Conservation (phyloP, 192 early-diverging fungal genomes). For the Coemansia sp. region DNA sequence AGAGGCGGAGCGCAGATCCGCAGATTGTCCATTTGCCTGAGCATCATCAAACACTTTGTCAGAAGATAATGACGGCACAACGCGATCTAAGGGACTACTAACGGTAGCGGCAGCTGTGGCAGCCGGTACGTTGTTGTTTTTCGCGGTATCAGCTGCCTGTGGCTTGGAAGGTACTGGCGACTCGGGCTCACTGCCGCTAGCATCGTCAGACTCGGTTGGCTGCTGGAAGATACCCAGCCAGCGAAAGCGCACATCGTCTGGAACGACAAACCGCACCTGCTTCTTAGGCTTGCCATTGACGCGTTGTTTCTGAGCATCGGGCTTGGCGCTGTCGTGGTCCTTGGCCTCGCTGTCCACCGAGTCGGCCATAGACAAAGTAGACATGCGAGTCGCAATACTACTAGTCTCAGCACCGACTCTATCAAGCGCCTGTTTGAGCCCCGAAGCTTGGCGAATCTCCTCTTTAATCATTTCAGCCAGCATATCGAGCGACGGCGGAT, state of each 20-base stretch:
- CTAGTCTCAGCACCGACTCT: conserved; percentile 36
- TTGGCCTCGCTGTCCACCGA: background rate
- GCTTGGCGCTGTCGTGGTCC: background rate
- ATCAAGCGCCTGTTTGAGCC: conserved; percentile 45
- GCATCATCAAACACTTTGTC: background rate
- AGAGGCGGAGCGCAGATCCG: conserved; percentile 1
- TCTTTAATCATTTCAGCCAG: conserved; percentile 54
- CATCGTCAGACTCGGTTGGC: conserved; percentile 26
- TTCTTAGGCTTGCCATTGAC: conserved; percentile 12
- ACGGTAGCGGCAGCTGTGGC: background rate
- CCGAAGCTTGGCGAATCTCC: conserved; percentile 53
- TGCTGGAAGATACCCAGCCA: conserved; percentile 52
- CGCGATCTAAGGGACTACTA: background rate
- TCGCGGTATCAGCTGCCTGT: background rate
- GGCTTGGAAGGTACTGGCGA: background rate
- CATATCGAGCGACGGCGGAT: conserved; percentile 43
- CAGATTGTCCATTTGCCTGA: background rate
- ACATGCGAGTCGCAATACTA: conserved; percentile 31
- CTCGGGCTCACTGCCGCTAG: conserved; percentile 1
- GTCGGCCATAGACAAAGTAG: conserved; percentile 13
- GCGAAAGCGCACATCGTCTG: conserved; percentile 52
- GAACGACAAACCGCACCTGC: conserved; percentile 46
- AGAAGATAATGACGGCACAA: background rate
- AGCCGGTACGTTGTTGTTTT: background rate
- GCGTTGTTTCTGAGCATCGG: background rate